Evolutionary conservation across 2,329 filamentous ascomycete genomes (phyloP), one percentile per base, ranked within the genome.

Genomic region (Verticillium isaacii): DNA sequence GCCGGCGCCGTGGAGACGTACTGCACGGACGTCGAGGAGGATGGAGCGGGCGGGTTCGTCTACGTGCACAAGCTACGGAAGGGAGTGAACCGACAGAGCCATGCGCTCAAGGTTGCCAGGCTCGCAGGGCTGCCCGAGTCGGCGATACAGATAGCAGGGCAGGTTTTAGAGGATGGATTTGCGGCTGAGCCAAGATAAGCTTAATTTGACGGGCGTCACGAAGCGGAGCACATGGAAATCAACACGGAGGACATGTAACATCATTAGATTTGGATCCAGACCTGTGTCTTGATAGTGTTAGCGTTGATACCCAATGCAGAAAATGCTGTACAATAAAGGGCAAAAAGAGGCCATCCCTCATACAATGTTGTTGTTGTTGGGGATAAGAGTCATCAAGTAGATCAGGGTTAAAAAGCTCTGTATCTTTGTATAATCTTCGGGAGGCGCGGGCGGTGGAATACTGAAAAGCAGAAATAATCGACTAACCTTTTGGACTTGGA

Each of bases 31-130:
- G 86, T 99, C 9, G 82, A 88, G 25, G 93, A 97, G 72, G 88
- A 90, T 58, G 80, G 78, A 8, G 76, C 81, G 0, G 85, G 86
- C 1, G 87, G 87, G 0, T 99, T 97, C 73, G 87, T 90, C 52
- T 99, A 96, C 77, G 83, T 96, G 61, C 93, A 99, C 77, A 89
- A 84, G 67, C 76, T 99, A 74, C 85, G 86, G 60, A 87, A 83
- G 72, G 95, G 95, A 0, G 86, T 97, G 62, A 99, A 98, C 75
- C 85, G 88, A 59, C 82, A 90, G 66, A 96, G 92, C 64, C 95
- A 99, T 77, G 95, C 96, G 19, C 79, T 99, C 63, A 98, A 97
- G 72, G 95, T 99, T n/a, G 95, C 95, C 2, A 84, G 84, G 65
- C 78, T 98, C 67, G 96, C 95, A 6, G 93, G 92, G 1, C 70